Evolutionary conservation across 23 red algal species (phyloP).

Genomic region (Gracilaria gracilis): DNA sequence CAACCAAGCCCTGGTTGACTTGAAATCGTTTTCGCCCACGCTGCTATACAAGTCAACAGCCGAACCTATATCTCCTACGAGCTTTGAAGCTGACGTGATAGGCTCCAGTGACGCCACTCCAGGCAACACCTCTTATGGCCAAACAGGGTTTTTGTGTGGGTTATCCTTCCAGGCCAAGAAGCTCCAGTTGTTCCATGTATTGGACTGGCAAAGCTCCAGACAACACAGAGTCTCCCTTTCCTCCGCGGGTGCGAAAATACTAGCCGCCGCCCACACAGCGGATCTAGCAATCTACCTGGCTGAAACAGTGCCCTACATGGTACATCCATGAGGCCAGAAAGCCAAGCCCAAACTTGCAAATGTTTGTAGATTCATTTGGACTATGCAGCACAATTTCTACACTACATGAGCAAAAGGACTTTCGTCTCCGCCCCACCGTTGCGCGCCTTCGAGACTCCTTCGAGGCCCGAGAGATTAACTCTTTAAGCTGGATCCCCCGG

Average conservation of each 20-base stretch:
- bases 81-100: background rate
- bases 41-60: background rate
- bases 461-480: background rate
- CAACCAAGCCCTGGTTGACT: background rate
- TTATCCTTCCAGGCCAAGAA: background rate
- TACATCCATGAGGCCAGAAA: background rate
- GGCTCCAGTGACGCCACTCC: background rate
- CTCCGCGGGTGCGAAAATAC: constrained; percentile 4
- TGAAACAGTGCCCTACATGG: background rate
- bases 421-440: constrained; percentile 18
- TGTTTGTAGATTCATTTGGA: constrained; percentile 11
- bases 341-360: background rate
- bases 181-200: background rate
- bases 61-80: background rate
- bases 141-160: constrained; percentile 4
- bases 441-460: constrained; percentile 16
- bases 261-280: background rate
- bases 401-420: constrained; percentile 3
- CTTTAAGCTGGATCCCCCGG: background rate
- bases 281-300: background rate
- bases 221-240: background rate
- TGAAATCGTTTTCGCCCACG: background rate
- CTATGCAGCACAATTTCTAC: constrained; percentile 18
- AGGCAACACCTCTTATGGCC: background rate
- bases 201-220: constrained; percentile 26